Base-by-base conservation (phyloP, 441 rosid species). In the Eutrema salsugineum region DNA sequence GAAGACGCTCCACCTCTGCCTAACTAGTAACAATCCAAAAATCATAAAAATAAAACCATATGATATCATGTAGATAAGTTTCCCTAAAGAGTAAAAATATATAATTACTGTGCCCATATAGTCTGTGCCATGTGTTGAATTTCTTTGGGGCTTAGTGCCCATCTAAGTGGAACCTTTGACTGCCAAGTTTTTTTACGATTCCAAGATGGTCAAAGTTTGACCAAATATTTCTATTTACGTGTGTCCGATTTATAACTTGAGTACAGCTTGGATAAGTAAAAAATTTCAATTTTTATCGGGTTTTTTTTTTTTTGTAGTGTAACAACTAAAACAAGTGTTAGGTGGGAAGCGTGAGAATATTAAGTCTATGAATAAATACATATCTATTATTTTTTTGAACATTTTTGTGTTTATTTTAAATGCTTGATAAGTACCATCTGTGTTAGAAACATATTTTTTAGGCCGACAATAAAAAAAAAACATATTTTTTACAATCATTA, bases 1-100 rank as follows among this genome's bases (percentile, higher is more conserved):
- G 77, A 78, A 77, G 89, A 86, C 89, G 90, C 88, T 84, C 90
- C 93, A 78, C 83, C 63, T 72, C 84, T 74, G 69, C 84, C 83
- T 36, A 36, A 66, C 40, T 54, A 20, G 66, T 66, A 33, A 50
- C 71, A 56, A 11, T 70, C 68, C 65, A 35, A 42, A 44, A 72
- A 15, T n/a, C 42, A 39, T 66, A 8, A 51, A 51, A 28, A 58
- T 58, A 32, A 32, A 68, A 55, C 55, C 24, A 19, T 57, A 39
- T 22, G 6, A 40, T 15, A 33, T 47, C 10, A 55, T 14, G 35
- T 43, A 40, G 53, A 69, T 63, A 56, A 69, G 66, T 64, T 68
- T 69, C 47, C 7, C 2, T 36, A 62, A 57, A 20, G 24, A 46
- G 74, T 68, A 63, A 62, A 53, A 66, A 39, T 50, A 75, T 27